Conservation (phyloP, 345 rosid genomes). For the Salix purpurea region DNA sequence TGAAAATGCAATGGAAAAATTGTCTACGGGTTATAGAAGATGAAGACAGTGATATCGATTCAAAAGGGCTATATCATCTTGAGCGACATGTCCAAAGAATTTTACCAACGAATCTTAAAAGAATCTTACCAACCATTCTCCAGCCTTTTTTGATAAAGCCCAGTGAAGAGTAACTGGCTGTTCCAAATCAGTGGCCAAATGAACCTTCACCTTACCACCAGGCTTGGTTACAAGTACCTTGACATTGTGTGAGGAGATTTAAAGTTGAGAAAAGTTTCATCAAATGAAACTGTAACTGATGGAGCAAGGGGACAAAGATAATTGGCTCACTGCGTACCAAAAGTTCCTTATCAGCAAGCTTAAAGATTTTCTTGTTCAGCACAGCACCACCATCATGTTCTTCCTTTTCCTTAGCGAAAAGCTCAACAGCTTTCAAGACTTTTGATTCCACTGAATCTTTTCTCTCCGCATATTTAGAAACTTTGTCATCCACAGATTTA, state of each 20-base stretch:
- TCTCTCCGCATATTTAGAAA: constrained; percentile 33
- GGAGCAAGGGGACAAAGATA: constrained; percentile 1
- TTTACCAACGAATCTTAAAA: constrained; percentile 56
- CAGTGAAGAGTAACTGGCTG: constrained; percentile 83
- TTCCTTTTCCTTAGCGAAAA: constrained; percentile 54
- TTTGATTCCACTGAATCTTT: constrained; percentile 41
- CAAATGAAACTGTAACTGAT: background rate
- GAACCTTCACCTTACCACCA: constrained; percentile 60
- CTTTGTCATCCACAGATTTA: constrained; percentile 32
- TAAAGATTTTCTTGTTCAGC: constrained; percentile 61
- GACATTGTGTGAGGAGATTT: constrained; percentile 11
- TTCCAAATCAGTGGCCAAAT: constrained; percentile 60
- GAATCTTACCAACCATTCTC: constrained; percentile 92
- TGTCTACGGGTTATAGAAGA: constrained; percentile 8
- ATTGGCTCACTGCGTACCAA: constrained; percentile 46
- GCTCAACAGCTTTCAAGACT: constrained; percentile 55
- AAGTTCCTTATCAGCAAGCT: constrained; percentile 60
- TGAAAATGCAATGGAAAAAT: constrained; percentile 17
- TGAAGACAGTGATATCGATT: constrained; percentile 12
- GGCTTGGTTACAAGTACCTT: constrained; percentile 74
- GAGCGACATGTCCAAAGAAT: background rate
- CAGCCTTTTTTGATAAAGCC: constrained; percentile 78
- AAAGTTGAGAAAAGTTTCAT: constrained; percentile 10
- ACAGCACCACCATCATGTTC: constrained; percentile 46
- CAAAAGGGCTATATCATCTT: constrained; percentile 2